A percentile compares a stretch with the other conserved stretches of the same genome.
phyloP scores from a whole-genome alignment of 768 basidiomycete genomes.

The Termitomyces sp. region DNA sequence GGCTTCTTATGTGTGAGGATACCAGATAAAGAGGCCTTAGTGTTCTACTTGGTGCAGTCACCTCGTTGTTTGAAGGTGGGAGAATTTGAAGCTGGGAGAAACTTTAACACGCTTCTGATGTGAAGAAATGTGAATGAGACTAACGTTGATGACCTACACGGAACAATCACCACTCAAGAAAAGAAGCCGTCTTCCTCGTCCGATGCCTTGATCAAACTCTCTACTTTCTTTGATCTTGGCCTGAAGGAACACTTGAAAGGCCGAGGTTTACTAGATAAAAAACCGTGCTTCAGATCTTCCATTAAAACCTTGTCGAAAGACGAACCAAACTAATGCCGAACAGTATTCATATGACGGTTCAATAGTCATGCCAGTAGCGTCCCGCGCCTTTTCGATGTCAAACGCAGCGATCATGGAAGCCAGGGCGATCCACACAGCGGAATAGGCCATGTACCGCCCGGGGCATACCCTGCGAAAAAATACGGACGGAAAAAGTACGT shows the following conservation, averaged over 20 bases:
- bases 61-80: too few relatives aligned
- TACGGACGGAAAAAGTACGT: not conserved
- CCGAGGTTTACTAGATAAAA: constrained; percentile 11
- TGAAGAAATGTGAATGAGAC: too few relatives aligned
- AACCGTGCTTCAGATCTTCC: too few relatives aligned
- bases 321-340: constrained; percentile 6
- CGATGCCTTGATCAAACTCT: constrained; percentile 13
- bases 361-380: constrained; percentile 12
- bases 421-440: constrained; percentile 23
- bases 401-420: constrained; percentile 24
- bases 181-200: not conserved
- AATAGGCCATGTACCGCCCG: constrained; percentile 25
- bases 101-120: too few relatives aligned
- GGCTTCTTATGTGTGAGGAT: too few relatives aligned
- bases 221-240: constrained; percentile 19
- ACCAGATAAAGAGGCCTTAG: too few relatives aligned
- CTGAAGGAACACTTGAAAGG: constrained; percentile 20
- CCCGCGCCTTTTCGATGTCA: constrained; percentile 16
- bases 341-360: constrained; percentile 9
- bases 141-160: too few relatives aligned
- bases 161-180: too few relatives aligned
- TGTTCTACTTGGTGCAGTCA: too few relatives aligned
- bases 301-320: not conserved
- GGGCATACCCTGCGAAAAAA: constrained; percentile 20
- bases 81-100: too few relatives aligned